Base-by-base conservation (phyloP, 306 rosid species). In the Benincasa hispida region DNA sequence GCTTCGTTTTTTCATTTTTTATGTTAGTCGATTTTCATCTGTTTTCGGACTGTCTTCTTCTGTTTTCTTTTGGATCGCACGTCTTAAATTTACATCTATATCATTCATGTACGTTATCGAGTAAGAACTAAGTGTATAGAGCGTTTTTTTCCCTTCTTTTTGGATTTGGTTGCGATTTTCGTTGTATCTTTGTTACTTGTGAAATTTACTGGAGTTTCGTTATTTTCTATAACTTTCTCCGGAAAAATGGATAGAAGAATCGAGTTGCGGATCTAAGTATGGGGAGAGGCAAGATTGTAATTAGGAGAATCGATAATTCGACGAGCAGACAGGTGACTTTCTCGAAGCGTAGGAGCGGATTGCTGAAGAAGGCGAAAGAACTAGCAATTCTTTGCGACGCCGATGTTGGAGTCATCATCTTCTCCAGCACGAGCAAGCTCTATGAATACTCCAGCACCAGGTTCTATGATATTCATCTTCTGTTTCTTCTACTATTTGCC, bases 281-380 rank as follows among this genome's bases (percentile, higher is more conserved):
- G 97, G 97, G 98, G 76, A 93, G 97, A 88, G 97, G 98, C 25
- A 93, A 93, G 93, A 93, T 93, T 82, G 96, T 86, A 80, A 93
- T 93, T 69, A 89, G 98, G 89, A 88, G 98, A 88, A 93, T 93
- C 76, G 98, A 93, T 78, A 91, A 91, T 82, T 93, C 96, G 17
- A 89, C 98, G 45, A 93, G 93, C 75, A 81, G 98, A 85, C 98
- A 92, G 81, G 98, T 92, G 72, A 90, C 96, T 65, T 92, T 92
- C 79, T 90, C 98, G 63, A 92, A 93, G 83, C 80, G 98, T 48
- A 84, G 98, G 81, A 93, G 80, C 34, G 97, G 98, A 34, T 65
- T 93, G 85, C 59, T 93, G 87, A 93, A 93, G 89, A 93, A 93
- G 85, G 98, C 98, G 42, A 91, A 91, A 83, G 98, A 91, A 72